Percentiles rank a stretch among this genome's conserved stretches.
These are phyloP conservation scores for Ceratobasidium sp. DNA, from an alignment of 1,284 basidiomycete genomes.

Conservation along the genomic window DNA sequence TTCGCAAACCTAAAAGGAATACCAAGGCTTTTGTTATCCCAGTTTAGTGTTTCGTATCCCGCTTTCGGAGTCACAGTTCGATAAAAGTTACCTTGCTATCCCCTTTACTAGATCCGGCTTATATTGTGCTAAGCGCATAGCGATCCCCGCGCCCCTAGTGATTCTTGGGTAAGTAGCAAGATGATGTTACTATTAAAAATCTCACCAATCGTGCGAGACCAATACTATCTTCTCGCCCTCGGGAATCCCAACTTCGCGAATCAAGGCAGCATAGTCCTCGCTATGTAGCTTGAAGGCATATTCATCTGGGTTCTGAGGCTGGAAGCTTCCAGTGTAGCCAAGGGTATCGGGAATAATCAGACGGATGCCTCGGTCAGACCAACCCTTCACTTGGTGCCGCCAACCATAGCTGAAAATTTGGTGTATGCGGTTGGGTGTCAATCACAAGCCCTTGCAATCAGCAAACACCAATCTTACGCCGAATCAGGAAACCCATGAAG, in stretches of 20 bases:
- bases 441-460: background rate
- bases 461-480: background rate
- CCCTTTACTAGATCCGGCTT: conserved; percentile 40
- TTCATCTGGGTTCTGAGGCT: conserved; percentile 37
- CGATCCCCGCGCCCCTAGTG: conserved; percentile 27
- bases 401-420: conserved; percentile 21
- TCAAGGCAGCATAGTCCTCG: conserved; percentile 32
- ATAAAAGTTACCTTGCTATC: conserved; percentile 8
- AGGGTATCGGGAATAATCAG: conserved; percentile 41
- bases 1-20: conserved; percentile 12
- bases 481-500: conserved; percentile 43
- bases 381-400: conserved; percentile 44
- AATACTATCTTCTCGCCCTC: conserved; percentile 36
- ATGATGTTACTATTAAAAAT: too few relatives aligned
- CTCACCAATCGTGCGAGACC: conserved; percentile 39
- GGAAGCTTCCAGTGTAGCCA: conserved; percentile 39
- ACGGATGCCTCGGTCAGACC: conserved; percentile 40
- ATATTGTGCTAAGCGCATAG: conserved; percentile 24
- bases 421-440: too few relatives aligned
- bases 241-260: conserved; percentile 15
- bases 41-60: too few relatives aligned
- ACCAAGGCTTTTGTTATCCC: conserved; percentile 2
- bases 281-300: conserved; percentile 26
- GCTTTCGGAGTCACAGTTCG: too few relatives aligned
- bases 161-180: background rate